Evolutionary conservation across 768 basidiomycete genomes (phyloP).

Genomic region (Kwoniella europaea): DNA sequence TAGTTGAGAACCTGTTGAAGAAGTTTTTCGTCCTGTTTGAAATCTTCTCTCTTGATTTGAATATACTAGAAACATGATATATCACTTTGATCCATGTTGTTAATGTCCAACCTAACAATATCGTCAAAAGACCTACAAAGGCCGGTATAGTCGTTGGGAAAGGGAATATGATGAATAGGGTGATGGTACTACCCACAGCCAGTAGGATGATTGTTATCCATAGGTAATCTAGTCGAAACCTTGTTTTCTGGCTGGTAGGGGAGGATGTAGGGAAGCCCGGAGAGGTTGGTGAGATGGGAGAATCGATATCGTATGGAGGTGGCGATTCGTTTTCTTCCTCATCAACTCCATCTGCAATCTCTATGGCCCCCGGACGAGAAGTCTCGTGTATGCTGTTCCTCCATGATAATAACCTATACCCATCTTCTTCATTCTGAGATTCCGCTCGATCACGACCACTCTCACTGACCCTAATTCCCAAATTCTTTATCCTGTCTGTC

Average conservation of each 20-base stretch:
- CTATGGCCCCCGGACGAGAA: not conserved
- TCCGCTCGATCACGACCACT: not conserved
- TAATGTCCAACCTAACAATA: conserved; percentile 18
- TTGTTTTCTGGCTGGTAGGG: not conserved
- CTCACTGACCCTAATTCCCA: not conserved
- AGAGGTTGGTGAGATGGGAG: not conserved
- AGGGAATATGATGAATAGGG: conserved; percentile 21
- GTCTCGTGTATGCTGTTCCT: conserved; percentile 9
- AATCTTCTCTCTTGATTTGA: not conserved
- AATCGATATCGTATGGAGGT: conserved; percentile 7
- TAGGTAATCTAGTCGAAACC: not conserved
- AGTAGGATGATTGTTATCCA: not conserved
- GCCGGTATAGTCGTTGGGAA: conserved; percentile 38
- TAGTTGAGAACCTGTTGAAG: conserved; percentile 9
- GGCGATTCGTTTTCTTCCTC: conserved; percentile 3
- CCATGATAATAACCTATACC: conserved; percentile 10
- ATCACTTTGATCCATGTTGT: conserved; percentile 9
- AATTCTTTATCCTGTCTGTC: conserved; percentile 7
- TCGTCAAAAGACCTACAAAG: conserved; percentile 14
- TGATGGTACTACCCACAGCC: conserved; percentile 2
- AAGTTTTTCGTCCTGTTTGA: not conserved
- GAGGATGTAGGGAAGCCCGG: not conserved
- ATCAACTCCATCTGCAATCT: not conserved
- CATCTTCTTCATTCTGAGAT: conserved; percentile 1
- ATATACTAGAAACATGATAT: not conserved